Evolutionary conservation across 2,329 filamentous ascomycete species (phyloP), one percentile per base, ranked within the genome.

Genomic region (Tolypocladium inflatum): DNA sequence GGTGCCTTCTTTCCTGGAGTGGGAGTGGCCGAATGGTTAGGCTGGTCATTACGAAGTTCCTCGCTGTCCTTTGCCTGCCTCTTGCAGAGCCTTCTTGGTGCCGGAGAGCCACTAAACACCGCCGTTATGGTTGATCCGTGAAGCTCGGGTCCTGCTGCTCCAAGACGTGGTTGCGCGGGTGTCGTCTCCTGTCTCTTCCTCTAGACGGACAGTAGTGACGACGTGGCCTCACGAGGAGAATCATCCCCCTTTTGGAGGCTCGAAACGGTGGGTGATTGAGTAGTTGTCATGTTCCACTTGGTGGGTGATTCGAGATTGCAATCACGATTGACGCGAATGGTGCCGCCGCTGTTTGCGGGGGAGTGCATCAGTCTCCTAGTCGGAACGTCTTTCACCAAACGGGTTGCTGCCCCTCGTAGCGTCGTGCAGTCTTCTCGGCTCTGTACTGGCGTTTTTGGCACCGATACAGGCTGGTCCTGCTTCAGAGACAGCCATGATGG

Each of bases 181-280:
- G 42, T 21, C 11, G 43, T 23, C 33, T 26, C 55, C 17, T 48
- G 21, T 54, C 51, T 39, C 35, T 42, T 63, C 26, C 51, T 62
- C 37, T 59, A 59, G 38, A 56, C 17, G 5, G 60, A 56, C 13
- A 37, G 63, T 26, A 55, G 62, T 41, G n/a, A 57, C 5, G 54
- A 23, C 13, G 58, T 48, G 5, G 58, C 55, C 30, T 57, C 39
- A 26, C 57, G 57, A 35, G 63, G 61, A 7, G 55, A 35, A 30
- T 66, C 65, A 48, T 67, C 64, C 33, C 55, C 63, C 37, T 61
- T 61, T 54, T 63, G 64, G 35, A 68, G 63, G 35, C 43, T 64
- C 2, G 63, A 64, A 11, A 65, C 55, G 6, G 51, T 63, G 9
- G 60, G 54, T 19, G 52, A 55, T 9, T 55, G 57, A n/a, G 50